Conservation (phyloP, 192 early-diverging fungal species). For the Diversispora epigaea region DNA sequence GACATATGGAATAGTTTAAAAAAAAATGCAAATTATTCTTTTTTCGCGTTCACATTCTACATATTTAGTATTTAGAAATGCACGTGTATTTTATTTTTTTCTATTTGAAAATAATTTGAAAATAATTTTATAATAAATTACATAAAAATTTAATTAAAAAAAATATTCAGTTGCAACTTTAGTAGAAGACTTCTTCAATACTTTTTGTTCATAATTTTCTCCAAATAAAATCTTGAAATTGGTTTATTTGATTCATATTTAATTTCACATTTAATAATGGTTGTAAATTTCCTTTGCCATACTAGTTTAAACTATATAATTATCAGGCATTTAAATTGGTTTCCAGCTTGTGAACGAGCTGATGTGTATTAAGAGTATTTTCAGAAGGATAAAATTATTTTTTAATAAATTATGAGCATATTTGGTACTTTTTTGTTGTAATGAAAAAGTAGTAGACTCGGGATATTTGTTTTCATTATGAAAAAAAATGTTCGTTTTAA, state of each 20-base stretch:
- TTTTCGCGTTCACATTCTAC: not conserved
- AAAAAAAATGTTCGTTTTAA: too few species aligned
- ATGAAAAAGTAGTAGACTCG: not conserved
- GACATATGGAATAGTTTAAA: not conserved
- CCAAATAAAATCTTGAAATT: not conserved
- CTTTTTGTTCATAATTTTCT: not conserved
- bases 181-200: not conserved
- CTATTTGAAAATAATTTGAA: not conserved
- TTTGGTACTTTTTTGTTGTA: not conserved
- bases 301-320: not conserved
- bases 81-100: not conserved
- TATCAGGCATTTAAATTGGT: not conserved
- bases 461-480: too few species aligned
- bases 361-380: not conserved
- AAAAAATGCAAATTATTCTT: not conserved
- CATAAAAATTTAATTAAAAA: not conserved
- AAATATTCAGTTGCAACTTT: conserved; percentile 1
- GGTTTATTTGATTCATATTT: not conserved
- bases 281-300: not conserved
- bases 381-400: not conserved
- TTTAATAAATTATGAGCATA: conserved; percentile 1
- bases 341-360: not conserved
- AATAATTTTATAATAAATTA: not conserved
- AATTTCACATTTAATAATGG: not conserved
- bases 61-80: not conserved